phyloP scores from a whole-genome alignment of 164 flowering plant genomes.

The Magnolia changhungtana region DNA sequence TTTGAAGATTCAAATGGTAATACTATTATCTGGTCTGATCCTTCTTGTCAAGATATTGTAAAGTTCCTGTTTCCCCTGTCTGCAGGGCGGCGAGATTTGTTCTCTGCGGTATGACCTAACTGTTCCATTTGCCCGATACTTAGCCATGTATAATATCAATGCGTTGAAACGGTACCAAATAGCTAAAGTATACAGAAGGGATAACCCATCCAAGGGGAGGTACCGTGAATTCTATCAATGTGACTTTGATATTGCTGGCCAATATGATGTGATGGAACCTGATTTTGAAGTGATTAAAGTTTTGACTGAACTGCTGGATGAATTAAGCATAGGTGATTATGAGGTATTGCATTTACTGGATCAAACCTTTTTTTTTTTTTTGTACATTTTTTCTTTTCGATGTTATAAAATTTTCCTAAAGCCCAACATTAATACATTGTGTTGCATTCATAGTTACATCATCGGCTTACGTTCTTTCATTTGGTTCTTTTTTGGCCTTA shows the following conservation, averaged over 20 bases:
- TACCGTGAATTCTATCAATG: slow-evolving; percentile 97
- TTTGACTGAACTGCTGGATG: slow-evolving; percentile 85
- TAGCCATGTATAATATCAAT: slow-evolving; percentile 86
- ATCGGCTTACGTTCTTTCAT: not conserved
- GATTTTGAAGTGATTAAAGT: slow-evolving; percentile 87
- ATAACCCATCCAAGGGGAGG: slow-evolving; percentile 93
- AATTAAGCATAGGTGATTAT: slow-evolving; percentile 78
- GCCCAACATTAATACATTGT: no score
- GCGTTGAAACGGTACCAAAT: slow-evolving; percentile 87
- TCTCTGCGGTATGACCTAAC: slow-evolving; percentile 93
- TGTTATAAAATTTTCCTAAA: no score
- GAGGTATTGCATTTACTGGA: slow-evolving; percentile 47
- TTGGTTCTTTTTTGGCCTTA: not conserved
- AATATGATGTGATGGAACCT: slow-evolving; percentile 70
- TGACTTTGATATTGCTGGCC: slow-evolving; percentile 96
- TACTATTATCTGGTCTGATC: not conserved
- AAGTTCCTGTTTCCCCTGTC: slow-evolving; percentile 9
- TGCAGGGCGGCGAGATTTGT: slow-evolving; percentile 95
- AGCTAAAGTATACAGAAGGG: slow-evolving; percentile 90
- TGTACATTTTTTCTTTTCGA: no score
- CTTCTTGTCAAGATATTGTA: slow-evolving; percentile 6
- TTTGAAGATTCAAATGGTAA: not conserved
- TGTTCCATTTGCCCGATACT: slow-evolving; percentile 90
- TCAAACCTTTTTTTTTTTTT: no score
- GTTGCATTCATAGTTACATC: not conserved